Evolutionary conservation across 2,329 filamentous ascomycete genomes (phyloP).

Genomic region (Ceratocystis smalleyi): DNA sequence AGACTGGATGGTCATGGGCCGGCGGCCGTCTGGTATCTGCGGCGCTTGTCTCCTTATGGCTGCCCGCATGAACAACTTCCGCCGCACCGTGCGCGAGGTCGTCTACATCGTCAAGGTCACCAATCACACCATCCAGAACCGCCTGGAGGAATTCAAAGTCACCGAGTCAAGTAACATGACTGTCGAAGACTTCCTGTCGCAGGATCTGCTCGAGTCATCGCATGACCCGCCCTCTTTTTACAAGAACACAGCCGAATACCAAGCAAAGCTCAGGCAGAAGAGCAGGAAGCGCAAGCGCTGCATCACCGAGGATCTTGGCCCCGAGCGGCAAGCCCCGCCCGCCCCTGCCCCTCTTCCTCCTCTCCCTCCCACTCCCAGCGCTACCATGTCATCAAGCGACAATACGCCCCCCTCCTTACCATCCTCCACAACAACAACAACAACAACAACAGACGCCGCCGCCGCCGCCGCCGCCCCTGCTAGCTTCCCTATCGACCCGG

Average conservation of each 20-base stretch:
- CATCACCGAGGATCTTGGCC: slow-evolving; percentile 24
- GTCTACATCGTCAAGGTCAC: slow-evolving; percentile 98
- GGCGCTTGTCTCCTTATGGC: slow-evolving; percentile 89
- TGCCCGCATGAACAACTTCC: slow-evolving; percentile 95
- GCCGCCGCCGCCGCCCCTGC: neutral
- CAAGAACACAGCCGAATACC: slow-evolving; percentile 44
- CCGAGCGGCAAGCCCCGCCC: slow-evolving; percentile 18
- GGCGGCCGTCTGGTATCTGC: slow-evolving; percentile 83
- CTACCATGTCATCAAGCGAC: neutral
- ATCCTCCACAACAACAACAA: neutral
- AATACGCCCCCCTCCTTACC: neutral
- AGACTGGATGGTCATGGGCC: slow-evolving; percentile 94
- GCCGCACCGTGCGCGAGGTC: slow-evolving; percentile 78
- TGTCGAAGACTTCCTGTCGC: slow-evolving; percentile 67
- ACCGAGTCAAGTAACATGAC: slow-evolving; percentile 75
- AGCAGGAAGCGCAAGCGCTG: slow-evolving; percentile 33
- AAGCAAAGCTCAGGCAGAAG: slow-evolving; percentile 36
- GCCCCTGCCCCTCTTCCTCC: neutral
- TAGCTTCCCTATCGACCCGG: slow-evolving; percentile 6
- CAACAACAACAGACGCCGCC: neutral
- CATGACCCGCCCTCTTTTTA: slow-evolving; percentile 78
- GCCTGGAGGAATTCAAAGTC: slow-evolving; percentile 77
- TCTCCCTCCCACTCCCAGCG: neutral
- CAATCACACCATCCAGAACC: slow-evolving; percentile 80
- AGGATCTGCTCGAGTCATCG: slow-evolving; percentile 53